Evolutionary conservation across 306 rosid genomes (phyloP).

Genomic region (Acacia confusa): DNA sequence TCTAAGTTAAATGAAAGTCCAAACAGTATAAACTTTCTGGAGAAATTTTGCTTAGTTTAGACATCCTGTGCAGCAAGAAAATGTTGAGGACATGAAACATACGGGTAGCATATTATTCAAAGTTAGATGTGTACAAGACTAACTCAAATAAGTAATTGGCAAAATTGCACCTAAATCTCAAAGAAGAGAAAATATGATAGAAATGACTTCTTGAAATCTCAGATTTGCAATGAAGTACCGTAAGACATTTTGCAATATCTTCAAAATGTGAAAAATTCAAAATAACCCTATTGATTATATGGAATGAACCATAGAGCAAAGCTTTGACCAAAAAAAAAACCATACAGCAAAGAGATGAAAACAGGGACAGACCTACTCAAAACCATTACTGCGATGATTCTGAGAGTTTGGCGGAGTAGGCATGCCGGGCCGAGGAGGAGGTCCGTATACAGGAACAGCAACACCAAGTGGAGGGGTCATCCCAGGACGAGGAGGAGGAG

Average conservation of each 20-base stretch:
- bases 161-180: no score
- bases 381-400: conserved; percentile 61
- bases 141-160: neutral
- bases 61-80: neutral
- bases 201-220: no score
- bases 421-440: conserved; percentile 78
- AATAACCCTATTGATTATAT: no score
- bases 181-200: no score
- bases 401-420: conserved; percentile 77
- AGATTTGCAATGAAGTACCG: no score
- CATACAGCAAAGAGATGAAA: neutral
- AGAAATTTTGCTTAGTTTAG: neutral
- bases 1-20: neutral
- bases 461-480: conserved; percentile 87
- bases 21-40: neutral
- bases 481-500: conserved; percentile 88
- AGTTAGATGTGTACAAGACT: neutral
- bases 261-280: no score
- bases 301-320: neutral
- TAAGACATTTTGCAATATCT: no score
- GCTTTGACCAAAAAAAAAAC: no score
- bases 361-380: conserved; percentile 12
- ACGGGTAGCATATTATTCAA: neutral
- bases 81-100: neutral
- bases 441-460: conserved; percentile 72